Evolutionary conservation across 441 rosid genomes (phyloP).

Genomic region (Croton setiger): DNA sequence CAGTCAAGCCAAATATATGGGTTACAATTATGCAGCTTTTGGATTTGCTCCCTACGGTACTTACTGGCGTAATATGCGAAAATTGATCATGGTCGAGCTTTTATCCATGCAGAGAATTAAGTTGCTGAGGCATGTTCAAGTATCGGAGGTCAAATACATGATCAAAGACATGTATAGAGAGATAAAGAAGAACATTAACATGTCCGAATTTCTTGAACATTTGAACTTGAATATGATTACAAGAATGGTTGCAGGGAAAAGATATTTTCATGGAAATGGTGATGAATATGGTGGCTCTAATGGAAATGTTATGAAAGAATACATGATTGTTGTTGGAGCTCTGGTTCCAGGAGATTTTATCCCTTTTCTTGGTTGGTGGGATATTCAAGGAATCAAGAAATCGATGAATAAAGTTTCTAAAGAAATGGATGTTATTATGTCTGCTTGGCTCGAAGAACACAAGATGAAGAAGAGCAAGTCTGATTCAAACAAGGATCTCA

Average conservation of each 20-base stretch:
- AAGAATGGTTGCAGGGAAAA: constrained; percentile 21
- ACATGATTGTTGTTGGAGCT: constrained; percentile 6
- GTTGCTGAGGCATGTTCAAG: not conserved
- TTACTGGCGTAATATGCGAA: constrained; percentile 6
- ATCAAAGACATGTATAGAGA: not conserved
- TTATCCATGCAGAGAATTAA: not conserved
- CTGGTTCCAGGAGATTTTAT: constrained; percentile 16
- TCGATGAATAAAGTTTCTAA: constrained; percentile 2
- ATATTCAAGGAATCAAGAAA: constrained; percentile 8
- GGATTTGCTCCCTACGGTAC: constrained; percentile 11
- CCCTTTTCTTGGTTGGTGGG: constrained; percentile 16
- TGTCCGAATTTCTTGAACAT: not conserved
- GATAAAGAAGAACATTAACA: not conserved
- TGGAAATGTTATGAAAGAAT: constrained; percentile 10
- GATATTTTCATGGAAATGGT: not conserved
- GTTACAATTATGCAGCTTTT: constrained; percentile 3
- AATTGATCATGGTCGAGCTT: not conserved
- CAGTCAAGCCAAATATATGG: not conserved
- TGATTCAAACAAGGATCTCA: constrained; percentile 12
- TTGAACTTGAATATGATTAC: constrained; percentile 11
- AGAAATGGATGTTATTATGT: constrained; percentile 16
- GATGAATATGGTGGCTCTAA: not conserved
- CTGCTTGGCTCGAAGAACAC: constrained; percentile 22
- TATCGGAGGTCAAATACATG: constrained; percentile 4
- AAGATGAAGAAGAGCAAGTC: not conserved